Percentiles rank a stretch among this genome's conserved stretches.
These are phyloP conservation scores for Beauveria sp. DNA, from an alignment of 2,329 filamentous ascomycete genomes.

Conservation along the genomic window DNA sequence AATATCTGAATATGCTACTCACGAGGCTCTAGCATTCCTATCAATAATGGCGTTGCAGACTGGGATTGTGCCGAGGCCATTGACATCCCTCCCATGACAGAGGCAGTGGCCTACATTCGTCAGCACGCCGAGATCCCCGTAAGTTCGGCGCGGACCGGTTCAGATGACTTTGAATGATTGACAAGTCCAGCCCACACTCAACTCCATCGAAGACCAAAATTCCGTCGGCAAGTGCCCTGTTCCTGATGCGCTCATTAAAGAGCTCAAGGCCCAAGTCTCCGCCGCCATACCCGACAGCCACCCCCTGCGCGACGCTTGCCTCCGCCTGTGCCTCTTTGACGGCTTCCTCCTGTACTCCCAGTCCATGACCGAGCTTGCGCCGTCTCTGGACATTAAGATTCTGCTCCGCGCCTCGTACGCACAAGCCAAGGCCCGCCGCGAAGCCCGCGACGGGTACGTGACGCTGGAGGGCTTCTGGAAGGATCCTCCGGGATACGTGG, in stretches of 20 bases:
- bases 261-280: constrained; percentile 39
- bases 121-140: constrained; percentile 58
- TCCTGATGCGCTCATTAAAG: constrained; percentile 35
- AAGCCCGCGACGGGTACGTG: constrained; percentile 67
- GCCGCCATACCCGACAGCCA: constrained; percentile 37
- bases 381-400: constrained; percentile 64
- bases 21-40: constrained; percentile 32
- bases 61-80: constrained; percentile 87
- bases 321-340: constrained; percentile 67
- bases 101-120: constrained; percentile 63
- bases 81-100: constrained; percentile 59
- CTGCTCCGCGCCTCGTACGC: constrained; percentile 66
- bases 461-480: constrained; percentile 88
- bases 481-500: constrained; percentile 90
- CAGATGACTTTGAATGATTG: background rate
- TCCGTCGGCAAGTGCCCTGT: constrained; percentile 49
- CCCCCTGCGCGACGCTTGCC: constrained; percentile 23
- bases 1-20: constrained; percentile 7
- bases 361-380: constrained; percentile 45
- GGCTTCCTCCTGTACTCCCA: constrained; percentile 77
- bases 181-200: constrained; percentile 20
- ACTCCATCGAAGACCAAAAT: constrained; percentile 51
- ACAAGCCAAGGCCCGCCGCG: constrained; percentile 56
- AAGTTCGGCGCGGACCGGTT: constrained; percentile 21
- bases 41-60: constrained; percentile 60